Conservation (phyloP, 306 rosid species). For the Notholithocarpus densiflorus region DNA sequence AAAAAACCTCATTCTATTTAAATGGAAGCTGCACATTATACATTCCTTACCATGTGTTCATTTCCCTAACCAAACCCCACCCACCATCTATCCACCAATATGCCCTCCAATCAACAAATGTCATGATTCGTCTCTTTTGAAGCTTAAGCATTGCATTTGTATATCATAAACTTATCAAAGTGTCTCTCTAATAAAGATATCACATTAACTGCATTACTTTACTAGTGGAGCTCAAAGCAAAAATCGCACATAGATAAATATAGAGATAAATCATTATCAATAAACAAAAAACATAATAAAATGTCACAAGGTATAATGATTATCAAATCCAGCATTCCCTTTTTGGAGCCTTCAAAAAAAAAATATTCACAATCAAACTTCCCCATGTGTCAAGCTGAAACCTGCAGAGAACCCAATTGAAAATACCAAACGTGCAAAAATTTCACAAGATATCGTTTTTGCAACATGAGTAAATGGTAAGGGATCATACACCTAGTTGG, state of each 20-base stretch:
- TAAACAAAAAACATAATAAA: neutral
- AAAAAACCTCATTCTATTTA: neutral
- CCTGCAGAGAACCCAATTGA: neutral
- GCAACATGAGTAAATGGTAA: neutral
- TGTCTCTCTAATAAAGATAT: neutral
- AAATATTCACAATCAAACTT: neutral
- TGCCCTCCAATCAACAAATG: neutral
- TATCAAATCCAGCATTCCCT: neutral
- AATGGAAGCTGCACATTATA: neutral
- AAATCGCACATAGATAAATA: neutral
- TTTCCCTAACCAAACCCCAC: neutral
- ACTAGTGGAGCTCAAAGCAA: neutral
- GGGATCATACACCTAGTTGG: neutral
- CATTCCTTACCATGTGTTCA: neutral
- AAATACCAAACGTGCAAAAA: neutral
- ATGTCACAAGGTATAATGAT: neutral
- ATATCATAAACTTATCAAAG: neutral
- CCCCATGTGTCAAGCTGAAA: neutral
- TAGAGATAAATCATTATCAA: neutral
- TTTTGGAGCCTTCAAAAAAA: neutral
- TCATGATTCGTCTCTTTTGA: neutral
- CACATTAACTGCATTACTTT: neutral
- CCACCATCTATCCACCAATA: neutral
- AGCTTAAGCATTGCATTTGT: neutral
- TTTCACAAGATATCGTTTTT: neutral